These are phyloP conservation scores for Scheffersomyces segobiensis DNA, from an alignment of 1,139 yeast genomes.

Conservation along the genomic window DNA sequence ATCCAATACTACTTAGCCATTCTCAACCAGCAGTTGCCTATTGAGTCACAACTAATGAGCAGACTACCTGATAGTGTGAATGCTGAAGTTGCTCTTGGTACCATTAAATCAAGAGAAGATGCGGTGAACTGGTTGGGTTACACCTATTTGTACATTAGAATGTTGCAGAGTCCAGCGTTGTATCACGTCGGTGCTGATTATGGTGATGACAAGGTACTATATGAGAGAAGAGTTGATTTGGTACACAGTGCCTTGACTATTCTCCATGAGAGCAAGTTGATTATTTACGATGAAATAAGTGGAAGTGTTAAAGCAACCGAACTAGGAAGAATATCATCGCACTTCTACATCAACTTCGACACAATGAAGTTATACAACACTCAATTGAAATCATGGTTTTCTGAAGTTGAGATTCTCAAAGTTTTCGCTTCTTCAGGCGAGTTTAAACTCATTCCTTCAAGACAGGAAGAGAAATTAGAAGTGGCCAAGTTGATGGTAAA, in stretches of 20 bases:
- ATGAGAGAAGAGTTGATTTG: constrained; percentile 62
- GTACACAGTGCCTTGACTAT: constrained; percentile 72
- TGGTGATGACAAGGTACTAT: constrained; percentile 48
- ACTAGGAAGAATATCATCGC: constrained; percentile 82
- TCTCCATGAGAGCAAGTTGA: constrained; percentile 55
- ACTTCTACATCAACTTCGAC: constrained; percentile 75
- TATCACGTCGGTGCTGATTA: constrained; percentile 77
- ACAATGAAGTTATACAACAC: constrained; percentile 68
- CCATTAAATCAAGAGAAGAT: constrained; percentile 59
- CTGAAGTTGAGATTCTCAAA: constrained; percentile 73
- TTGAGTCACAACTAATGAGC: constrained; percentile 82
- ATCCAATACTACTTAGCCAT: constrained; percentile 87
- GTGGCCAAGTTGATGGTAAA: constrained; percentile 65
- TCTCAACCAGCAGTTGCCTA: constrained; percentile 86
- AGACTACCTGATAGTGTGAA: constrained; percentile 73
- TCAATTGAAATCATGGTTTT: constrained; percentile 61
- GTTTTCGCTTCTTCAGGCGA: constrained; percentile 83
- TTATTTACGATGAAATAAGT: constrained; percentile 53
- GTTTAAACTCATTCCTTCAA: constrained; percentile 76
- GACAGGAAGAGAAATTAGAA: constrained; percentile 87
- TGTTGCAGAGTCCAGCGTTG: constrained; percentile 69
- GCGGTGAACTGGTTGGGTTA: constrained; percentile 79
- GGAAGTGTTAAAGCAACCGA: constrained; percentile 62
- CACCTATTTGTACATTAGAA: constrained; percentile 79
- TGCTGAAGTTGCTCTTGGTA: constrained; percentile 84